Evolutionary conservation across 257 asterid species (phyloP).

Genomic region (Nicotiana paniculata): DNA sequence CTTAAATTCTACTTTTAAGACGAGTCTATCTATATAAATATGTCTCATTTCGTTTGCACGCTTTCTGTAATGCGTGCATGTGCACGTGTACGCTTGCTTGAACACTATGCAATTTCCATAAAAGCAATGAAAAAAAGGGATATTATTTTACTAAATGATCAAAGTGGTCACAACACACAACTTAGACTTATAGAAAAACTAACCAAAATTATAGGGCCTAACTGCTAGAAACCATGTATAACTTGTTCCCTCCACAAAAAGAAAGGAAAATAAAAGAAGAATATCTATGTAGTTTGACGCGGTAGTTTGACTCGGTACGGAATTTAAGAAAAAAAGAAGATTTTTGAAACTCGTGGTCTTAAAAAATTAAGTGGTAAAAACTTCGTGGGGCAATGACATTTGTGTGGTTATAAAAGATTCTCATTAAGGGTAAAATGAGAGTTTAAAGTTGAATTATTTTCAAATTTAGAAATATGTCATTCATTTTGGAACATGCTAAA

Average conservation of each 20-base stretch:
- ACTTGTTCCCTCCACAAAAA: neutral
- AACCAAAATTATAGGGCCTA: constrained; percentile 2
- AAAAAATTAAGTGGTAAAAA: no score
- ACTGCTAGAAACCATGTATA: constrained; percentile 7
- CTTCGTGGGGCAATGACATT: no score
- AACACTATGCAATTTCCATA: constrained; percentile 30
- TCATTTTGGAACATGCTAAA: no score
- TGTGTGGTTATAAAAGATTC: no score
- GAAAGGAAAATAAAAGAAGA: no score
- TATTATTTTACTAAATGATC: neutral
- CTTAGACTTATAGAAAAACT: neutral
- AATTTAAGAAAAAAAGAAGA: no score
- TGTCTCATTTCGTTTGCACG: constrained; percentile 23
- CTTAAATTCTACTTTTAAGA: constrained; percentile 20
- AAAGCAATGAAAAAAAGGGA: constrained; percentile 3
- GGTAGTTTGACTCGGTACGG: no score
- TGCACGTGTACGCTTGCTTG: constrained; percentile 36
- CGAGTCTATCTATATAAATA: neutral
- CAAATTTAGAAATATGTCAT: no score
- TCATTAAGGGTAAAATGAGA: no score
- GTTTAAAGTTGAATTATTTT: no score
- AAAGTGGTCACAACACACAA: constrained; percentile 20
- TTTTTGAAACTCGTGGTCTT: no score
- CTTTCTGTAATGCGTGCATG: constrained; percentile 23
- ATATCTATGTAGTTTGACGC: no score